phyloP scores from a whole-genome alignment of 495 filamentous ascomycete species.

The Neohortaea acidophila region DNA sequence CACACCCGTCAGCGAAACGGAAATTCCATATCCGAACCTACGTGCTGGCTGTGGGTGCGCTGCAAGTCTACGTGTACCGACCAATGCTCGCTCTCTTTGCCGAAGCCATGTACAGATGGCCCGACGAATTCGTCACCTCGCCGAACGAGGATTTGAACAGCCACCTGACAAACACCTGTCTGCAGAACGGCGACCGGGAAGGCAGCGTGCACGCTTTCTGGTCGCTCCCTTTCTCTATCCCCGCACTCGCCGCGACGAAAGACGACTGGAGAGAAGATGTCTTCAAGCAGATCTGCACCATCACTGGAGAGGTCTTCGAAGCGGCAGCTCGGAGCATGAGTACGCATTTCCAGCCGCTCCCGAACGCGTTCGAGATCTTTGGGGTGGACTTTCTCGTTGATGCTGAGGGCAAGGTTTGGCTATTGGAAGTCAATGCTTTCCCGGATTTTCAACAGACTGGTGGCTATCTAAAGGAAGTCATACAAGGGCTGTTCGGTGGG shows the following conservation, averaged over 20 bases:
- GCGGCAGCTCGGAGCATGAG: constrained; percentile 69
- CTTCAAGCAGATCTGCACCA: constrained; percentile 54
- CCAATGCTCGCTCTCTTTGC: constrained; percentile 91
- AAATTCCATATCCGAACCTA: constrained; percentile 96
- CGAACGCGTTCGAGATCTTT: constrained; percentile 81
- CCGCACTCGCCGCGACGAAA: neutral
- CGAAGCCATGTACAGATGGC: constrained; percentile 42
- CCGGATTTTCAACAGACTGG: constrained; percentile 92
- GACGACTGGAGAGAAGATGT: constrained; percentile 42
- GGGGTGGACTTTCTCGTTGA: constrained; percentile 85
- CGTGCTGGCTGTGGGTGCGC: constrained; percentile 59
- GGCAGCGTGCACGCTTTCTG: constrained; percentile 57
- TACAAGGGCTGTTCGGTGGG: constrained; percentile 60
- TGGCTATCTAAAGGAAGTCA: constrained; percentile 48
- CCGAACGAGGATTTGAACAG: constrained; percentile 38
- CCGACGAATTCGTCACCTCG: constrained; percentile 24
- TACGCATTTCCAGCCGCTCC: constrained; percentile 76
- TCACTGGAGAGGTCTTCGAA: constrained; percentile 64
- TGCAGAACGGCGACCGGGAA: constrained; percentile 48
- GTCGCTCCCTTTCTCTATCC: constrained; percentile 37
- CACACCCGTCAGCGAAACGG: constrained; percentile 35
- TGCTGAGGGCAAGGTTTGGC: constrained; percentile 42
- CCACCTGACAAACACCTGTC: constrained; percentile 88
- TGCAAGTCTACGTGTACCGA: constrained; percentile 74
- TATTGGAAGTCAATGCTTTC: constrained; percentile 92